Conservation (phyloP, 1,284 basidiomycete species). For the Marasmius sp. region DNA sequence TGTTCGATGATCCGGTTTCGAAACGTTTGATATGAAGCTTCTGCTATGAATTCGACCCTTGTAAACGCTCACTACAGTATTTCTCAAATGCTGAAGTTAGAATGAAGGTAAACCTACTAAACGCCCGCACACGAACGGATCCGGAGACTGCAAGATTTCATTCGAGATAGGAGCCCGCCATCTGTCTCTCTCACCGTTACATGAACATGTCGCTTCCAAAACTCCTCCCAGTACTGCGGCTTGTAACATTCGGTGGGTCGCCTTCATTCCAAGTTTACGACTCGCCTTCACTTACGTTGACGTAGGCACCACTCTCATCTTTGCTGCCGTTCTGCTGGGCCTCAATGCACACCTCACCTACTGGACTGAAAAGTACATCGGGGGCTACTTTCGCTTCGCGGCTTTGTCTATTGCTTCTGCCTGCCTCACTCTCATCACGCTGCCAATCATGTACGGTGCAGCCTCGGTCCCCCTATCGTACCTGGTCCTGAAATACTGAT, state of each 20-base stretch:
- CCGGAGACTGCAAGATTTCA: too few relatives aligned
- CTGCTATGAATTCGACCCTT: too few relatives aligned
- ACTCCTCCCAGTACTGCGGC: neutral
- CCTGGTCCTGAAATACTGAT: slow-evolving; percentile 12
- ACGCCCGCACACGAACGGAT: too few relatives aligned
- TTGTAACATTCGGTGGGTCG: neutral
- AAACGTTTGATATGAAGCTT: too few relatives aligned
- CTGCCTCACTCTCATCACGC: slow-evolving; percentile 40
- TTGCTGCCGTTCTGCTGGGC: slow-evolving; percentile 38
- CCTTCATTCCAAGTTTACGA: neutral
- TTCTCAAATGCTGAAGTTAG: too few relatives aligned
- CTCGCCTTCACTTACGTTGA: neutral
- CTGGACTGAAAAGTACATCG: slow-evolving; percentile 18
- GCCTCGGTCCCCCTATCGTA: neutral
- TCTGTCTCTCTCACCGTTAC: too few relatives aligned
- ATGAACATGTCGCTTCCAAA: too few relatives aligned
- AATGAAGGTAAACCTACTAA: too few relatives aligned
- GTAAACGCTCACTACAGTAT: too few relatives aligned
- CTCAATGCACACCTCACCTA: slow-evolving; percentile 31
- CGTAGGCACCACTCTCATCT: slow-evolving; percentile 18
- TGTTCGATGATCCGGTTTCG: too few relatives aligned
- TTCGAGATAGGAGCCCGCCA: too few relatives aligned
- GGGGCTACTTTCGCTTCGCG: slow-evolving; percentile 26
- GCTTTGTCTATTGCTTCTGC: slow-evolving; percentile 45
- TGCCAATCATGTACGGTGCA: slow-evolving; percentile 45